Base-by-base conservation (phyloP, 2,329 filamentous ascomycete species). In the Phyllachora maydis region DNA sequence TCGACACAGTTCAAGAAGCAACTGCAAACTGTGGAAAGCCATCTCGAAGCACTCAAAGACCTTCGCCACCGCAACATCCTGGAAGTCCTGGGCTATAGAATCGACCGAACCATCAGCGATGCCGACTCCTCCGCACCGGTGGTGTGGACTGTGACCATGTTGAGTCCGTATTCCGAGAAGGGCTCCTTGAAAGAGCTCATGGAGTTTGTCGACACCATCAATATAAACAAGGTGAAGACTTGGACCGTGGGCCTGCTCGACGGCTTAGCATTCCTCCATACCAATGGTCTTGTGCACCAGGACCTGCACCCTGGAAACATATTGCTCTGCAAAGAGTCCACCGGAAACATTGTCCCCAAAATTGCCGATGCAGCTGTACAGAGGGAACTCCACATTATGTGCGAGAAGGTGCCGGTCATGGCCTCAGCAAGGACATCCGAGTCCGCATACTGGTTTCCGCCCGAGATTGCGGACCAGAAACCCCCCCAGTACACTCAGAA, bases 171-270 rank as follows among this genome's bases (percentile, higher is more conserved):
- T 36, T 76, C 78, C 8, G 74, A 81, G 24, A 82, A 78, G 42
- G 82, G 81, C 0, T 78, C 83, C 0, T 51, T 98, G 9, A 66
- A 73, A 14, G 81, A 92, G 36, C 56, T 90, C 11, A 56, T 98
- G 15, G 74, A 85, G 27, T 64, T 85, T 29, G 68, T 81, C 19
- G 79, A 76, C 4, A 64, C 64, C 15, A 52, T 93, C 23, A 65
- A 74, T 19, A 63, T 77, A 24, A 65, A 66, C 32, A 83, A 73
- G 41, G 71, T 83, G 21, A 73, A 82, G 25, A 71, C 78, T 13
- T 95, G 82, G 74, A 88, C 81, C n/a, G 69, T 83, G 28, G 81
- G 92, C 37, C 57, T 98, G 11, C 62, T 98, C 14, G 81, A 93
- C 48, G 88, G 74, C 1, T 54, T 98, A 14, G 76, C 81, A 28